phyloP scores from a whole-genome alignment of 1,284 basidiomycete genomes.

The Cutaneotrichosporon spelunceum region DNA sequence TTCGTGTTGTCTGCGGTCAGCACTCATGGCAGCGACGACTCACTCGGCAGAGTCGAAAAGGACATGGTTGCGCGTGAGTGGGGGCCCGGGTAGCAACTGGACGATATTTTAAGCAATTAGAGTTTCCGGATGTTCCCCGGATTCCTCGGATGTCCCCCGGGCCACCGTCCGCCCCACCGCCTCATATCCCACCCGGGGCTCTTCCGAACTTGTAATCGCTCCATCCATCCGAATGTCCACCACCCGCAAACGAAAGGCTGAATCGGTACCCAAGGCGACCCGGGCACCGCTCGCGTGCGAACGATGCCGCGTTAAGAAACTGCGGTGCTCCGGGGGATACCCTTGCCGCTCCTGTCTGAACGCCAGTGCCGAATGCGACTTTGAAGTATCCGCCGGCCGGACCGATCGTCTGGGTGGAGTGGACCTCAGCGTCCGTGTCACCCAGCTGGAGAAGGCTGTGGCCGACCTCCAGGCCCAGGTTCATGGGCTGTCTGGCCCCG shows the following conservation, averaged over 20 bases:
- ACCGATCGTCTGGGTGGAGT: neutral
- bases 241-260: neutral
- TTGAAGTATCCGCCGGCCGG: neutral
- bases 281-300: neutral
- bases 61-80: too few relatives aligned
- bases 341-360: neutral
- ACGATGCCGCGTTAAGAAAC: neutral
- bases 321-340: neutral
- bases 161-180: too few relatives aligned
- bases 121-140: too few relatives aligned
- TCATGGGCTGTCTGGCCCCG: neutral
- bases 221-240: too few relatives aligned
- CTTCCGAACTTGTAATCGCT: too few relatives aligned
- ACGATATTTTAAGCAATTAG: too few relatives aligned
- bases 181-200: too few relatives aligned
- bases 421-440: neutral
- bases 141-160: too few relatives aligned
- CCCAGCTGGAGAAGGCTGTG: neutral
- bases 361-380: neutral
- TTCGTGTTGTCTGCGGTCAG: neutral
- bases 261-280: neutral
- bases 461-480: neutral
- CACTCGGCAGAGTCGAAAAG: too few relatives aligned
- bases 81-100: too few relatives aligned
- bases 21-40: too few relatives aligned